These are phyloP conservation scores for Tripidium arundinaceum DNA, from an alignment of 202 grass and related monocot genomes.

Conservation along the genomic window DNA sequence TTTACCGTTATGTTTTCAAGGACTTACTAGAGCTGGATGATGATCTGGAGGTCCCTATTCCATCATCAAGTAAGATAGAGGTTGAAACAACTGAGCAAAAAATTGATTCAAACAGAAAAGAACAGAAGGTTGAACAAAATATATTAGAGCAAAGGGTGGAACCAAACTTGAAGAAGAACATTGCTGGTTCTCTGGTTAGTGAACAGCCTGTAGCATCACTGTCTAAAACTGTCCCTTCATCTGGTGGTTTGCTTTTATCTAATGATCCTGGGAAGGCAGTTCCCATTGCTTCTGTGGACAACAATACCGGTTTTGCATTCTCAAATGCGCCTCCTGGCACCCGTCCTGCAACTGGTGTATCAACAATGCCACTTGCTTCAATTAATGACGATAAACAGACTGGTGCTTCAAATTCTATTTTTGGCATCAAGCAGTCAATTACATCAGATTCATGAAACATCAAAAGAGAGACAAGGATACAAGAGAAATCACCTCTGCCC, in stretches of 20 bases:
- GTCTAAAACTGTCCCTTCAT: slow-evolving; percentile 2
- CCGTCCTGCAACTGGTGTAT: not conserved
- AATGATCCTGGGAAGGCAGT: slow-evolving; percentile 36
- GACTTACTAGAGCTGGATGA: slow-evolving; percentile 48
- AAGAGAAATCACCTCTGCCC: slow-evolving; percentile 43
- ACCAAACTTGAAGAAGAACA: slow-evolving; percentile 24
- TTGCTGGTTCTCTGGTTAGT: slow-evolving; percentile 20
- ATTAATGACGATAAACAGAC: slow-evolving; percentile 38
- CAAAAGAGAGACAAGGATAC: not conserved
- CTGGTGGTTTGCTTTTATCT: slow-evolving; percentile 40
- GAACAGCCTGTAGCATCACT: slow-evolving; percentile 17
- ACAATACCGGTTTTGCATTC: slow-evolving; percentile 33
- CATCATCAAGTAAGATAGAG: slow-evolving; percentile 11
- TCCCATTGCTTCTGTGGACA: slow-evolving; percentile 10
- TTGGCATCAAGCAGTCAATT: slow-evolving; percentile 35
- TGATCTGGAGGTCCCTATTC: slow-evolving; percentile 30
- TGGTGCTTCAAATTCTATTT: slow-evolving; percentile 17
- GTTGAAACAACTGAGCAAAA: slow-evolving; percentile 25
- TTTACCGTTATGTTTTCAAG: slow-evolving; percentile 24
- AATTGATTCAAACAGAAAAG: slow-evolving; percentile 28
- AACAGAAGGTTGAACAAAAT: slow-evolving; percentile 39
- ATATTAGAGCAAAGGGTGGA: slow-evolving; percentile 36
- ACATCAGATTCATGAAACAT: slow-evolving; percentile 29
- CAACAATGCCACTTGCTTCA: slow-evolving; percentile 31
- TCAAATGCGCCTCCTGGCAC: slow-evolving; percentile 15